Evolutionary conservation across 1,284 basidiomycete genomes (phyloP).

Genomic region (Heimioporus punctisporus): DNA sequence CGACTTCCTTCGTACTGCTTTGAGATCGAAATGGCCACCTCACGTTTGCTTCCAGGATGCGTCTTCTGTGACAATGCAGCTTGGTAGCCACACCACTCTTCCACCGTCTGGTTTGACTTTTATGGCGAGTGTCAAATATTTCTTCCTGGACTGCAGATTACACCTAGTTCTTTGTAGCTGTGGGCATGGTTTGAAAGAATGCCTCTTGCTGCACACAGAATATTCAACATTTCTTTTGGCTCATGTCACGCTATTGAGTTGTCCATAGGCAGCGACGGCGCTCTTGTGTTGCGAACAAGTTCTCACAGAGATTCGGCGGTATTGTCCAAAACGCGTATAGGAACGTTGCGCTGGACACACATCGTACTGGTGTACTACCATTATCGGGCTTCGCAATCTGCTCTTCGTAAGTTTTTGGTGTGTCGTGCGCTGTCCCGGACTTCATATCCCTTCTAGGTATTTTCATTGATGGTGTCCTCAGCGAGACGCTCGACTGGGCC

Average conservation of each 20-base stretch:
- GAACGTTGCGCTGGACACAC: constrained; percentile 69
- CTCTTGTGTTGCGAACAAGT: constrained; percentile 51
- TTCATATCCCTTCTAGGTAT: constrained; percentile 46
- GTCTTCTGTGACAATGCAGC: constrained; percentile 48
- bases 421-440: background rate
- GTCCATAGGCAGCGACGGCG: constrained; percentile 54
- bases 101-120: constrained; percentile 67
- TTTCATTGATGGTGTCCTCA: constrained; percentile 70
- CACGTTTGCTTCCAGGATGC: constrained; percentile 68
- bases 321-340: constrained; percentile 47
- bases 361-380: constrained; percentile 65
- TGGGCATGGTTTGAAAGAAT: constrained; percentile 71
- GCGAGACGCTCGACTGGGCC: constrained; percentile 58
- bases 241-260: constrained; percentile 45
- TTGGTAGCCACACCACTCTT: constrained; percentile 47
- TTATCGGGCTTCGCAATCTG: constrained; percentile 52
- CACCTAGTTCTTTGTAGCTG: constrained; percentile 39
- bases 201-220: constrained; percentile 43
- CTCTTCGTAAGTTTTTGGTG: constrained; percentile 54
- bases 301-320: constrained; percentile 40
- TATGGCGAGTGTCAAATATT: constrained; percentile 47
- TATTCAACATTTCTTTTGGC: constrained; percentile 48
- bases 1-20: constrained; percentile 65
- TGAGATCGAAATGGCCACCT: constrained; percentile 73
- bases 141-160: background rate